Evolutionary conservation across 768 basidiomycete genomes (phyloP).

Genomic region (Trichaptum fuscoviolaceum): DNA sequence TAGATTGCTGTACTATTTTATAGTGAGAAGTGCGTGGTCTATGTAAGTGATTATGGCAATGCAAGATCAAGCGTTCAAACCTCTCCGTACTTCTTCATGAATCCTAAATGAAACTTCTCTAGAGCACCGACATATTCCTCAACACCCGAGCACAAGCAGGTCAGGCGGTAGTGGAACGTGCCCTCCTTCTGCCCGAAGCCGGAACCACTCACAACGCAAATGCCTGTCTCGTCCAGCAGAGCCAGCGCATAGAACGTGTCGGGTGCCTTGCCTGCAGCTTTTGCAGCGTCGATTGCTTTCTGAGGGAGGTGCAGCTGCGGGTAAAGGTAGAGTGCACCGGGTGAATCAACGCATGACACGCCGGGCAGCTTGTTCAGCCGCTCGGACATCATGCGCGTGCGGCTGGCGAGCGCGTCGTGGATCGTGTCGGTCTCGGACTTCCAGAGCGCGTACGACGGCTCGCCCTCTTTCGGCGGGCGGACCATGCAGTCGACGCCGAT

Average conservation of each 20-base stretch:
- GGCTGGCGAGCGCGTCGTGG: conserved; percentile 65
- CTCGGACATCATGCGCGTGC: conserved; percentile 67
- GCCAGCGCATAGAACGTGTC: conserved; percentile 87
- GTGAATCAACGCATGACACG: conserved; percentile 84
- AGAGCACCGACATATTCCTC: conserved; percentile 88
- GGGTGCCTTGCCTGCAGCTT: conserved; percentile 66
- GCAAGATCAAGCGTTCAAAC: conserved; percentile 4
- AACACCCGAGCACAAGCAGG: conserved; percentile 90
- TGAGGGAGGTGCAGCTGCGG: conserved; percentile 73
- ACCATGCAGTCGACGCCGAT: conserved; percentile 93
- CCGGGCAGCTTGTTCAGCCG: conserved; percentile 81
- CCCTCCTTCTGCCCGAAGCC: conserved; percentile 94
- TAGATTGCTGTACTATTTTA: background rate
- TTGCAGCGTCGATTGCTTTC: conserved; percentile 70
- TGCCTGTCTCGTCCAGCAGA: conserved; percentile 83
- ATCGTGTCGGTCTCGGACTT: conserved; percentile 78
- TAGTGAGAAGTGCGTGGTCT: background rate
- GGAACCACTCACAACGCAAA: conserved; percentile 89
- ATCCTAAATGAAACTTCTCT: conserved; percentile 65
- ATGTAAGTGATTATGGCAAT: background rate
- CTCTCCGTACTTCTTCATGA: conserved; percentile 44
- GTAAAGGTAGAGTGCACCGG: conserved; percentile 93
- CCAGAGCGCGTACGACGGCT: conserved; percentile 74
- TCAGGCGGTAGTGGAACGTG: conserved; percentile 87
- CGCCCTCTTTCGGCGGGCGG: conserved; percentile 76